Evolutionary conservation across 257 asterid genomes (phyloP).

Genomic region (Marsdenia floribunda): DNA sequence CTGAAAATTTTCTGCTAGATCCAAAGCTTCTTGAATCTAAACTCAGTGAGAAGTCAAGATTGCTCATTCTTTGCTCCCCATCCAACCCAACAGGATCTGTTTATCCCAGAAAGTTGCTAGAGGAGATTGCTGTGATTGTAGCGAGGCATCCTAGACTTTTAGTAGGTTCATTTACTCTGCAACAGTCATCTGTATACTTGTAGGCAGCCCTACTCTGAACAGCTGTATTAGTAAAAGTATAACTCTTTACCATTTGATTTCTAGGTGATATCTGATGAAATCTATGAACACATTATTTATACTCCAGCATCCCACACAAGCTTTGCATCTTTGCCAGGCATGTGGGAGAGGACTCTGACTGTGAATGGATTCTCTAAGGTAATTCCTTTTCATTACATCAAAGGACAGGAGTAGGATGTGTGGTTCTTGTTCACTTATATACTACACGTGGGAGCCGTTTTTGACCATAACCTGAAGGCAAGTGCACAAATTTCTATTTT

Average conservation of each 20-base stretch:
- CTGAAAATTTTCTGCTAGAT: conserved; percentile 76
- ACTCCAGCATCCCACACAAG: conserved; percentile 93
- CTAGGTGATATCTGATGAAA: conserved; percentile 94
- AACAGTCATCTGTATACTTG: neutral
- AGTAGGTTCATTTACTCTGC: conserved; percentile 37
- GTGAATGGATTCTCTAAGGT: conserved; percentile 98
- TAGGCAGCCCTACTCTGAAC: neutral
- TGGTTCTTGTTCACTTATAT: conserved; percentile 1
- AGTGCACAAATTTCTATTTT: neutral
- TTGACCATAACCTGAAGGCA: neutral
- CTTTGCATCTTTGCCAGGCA: conserved; percentile 93
- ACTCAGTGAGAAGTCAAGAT: conserved; percentile 73
- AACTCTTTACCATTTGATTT: conserved; percentile 13
- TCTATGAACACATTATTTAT: conserved; percentile 89
- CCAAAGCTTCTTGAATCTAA: conserved; percentile 78
- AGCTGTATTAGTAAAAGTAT: neutral
- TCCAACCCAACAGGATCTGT: conserved; percentile 99
- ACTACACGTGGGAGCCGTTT: neutral
- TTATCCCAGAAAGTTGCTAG: conserved; percentile 73
- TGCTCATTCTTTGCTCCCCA: conserved; percentile 94
- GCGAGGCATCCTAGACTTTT: conserved; percentile 91
- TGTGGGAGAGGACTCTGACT: conserved; percentile 95
- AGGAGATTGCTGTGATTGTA: conserved; percentile 82
- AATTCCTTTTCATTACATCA: conserved; percentile 13
- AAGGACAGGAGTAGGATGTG: neutral